Evolutionary conservation across 495 filamentous ascomycete genomes (phyloP).

Genomic region (Lichina pygmaea): DNA sequence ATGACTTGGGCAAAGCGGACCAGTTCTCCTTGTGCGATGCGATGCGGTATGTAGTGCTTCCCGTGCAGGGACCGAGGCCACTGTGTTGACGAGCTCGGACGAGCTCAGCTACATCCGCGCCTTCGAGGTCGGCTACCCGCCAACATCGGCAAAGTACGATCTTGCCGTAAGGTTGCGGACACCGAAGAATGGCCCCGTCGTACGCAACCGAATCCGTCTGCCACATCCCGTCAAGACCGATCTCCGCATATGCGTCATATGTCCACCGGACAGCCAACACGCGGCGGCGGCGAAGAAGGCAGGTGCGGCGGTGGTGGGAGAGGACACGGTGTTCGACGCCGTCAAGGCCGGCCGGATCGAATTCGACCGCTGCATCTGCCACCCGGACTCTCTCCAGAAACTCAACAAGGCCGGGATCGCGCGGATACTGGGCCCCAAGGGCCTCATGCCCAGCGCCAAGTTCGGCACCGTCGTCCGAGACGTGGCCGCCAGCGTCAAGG

Average conservation of each 20-base stretch:
- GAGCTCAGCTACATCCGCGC: conserved; percentile 56
- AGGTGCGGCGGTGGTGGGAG: conserved; percentile 60
- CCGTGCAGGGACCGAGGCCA: neutral
- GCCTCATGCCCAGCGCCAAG: conserved; percentile 79
- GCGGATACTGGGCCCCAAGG: conserved; percentile 60
- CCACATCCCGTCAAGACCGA: conserved; percentile 74
- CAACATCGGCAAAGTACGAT: conserved; percentile 59
- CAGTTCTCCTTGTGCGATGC: conserved; percentile 72
- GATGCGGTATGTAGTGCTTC: conserved; percentile 38
- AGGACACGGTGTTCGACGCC: conserved; percentile 57
- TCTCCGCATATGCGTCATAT: conserved; percentile 65
- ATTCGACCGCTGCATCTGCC: conserved; percentile 76
- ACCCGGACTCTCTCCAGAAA: conserved; percentile 41
- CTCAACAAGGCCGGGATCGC: conserved; percentile 57
- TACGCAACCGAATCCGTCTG: conserved; percentile 67
- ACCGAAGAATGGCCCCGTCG: conserved; percentile 51
- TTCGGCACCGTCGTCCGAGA: conserved; percentile 66
- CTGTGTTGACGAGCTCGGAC: neutral
- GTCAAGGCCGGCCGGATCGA: conserved; percentile 49
- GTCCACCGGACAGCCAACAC: conserved; percentile 41
- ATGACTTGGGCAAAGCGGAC: conserved; percentile 30
- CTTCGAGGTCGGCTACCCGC: conserved; percentile 63
- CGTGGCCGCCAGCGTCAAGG: conserved; percentile 37
- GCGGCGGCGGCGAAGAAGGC: conserved; percentile 41
- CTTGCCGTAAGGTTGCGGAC: conserved; percentile 54